These are phyloP conservation scores for Triticum timopheevii DNA, from an alignment of 176 grass and related monocot genomes.

Conservation along the genomic window DNA sequence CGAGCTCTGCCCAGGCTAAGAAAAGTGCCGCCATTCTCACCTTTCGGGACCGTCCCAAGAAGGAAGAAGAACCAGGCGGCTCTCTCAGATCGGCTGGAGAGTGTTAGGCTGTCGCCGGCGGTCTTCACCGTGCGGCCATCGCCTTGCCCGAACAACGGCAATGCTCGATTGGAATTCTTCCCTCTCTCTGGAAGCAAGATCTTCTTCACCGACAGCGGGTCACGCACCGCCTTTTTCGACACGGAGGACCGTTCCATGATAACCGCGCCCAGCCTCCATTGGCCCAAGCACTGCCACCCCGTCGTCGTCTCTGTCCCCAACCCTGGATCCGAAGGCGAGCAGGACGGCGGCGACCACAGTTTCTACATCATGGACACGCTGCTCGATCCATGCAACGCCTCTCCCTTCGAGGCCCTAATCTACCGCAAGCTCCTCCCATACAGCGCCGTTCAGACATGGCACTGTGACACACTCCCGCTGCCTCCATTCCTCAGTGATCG, in stretches of 20 bases:
- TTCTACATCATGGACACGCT: neutral
- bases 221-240: neutral
- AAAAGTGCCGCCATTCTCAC: neutral
- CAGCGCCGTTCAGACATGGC: too few relatives aligned
- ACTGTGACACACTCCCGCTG: too few relatives aligned
- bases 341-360: neutral
- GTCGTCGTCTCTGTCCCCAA: neutral
- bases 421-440: too few relatives aligned
- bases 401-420: too few relatives aligned
- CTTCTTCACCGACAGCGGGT: neutral
- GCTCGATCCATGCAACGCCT: too few relatives aligned
- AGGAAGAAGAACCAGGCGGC: neutral
- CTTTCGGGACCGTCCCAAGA: too few relatives aligned
- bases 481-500: too few relatives aligned
- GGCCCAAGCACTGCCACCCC: neutral
- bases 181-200: neutral
- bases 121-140: neutral
- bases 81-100: neutral
- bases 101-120: neutral
- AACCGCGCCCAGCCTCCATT: neutral
- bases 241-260: neutral
- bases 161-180: neutral
- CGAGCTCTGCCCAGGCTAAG: neutral
- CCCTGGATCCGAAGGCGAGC: neutral
- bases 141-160: neutral